phyloP scores from a whole-genome alignment of 2,329 filamentous ascomycete species.

The Dendryphion nanum region DNA sequence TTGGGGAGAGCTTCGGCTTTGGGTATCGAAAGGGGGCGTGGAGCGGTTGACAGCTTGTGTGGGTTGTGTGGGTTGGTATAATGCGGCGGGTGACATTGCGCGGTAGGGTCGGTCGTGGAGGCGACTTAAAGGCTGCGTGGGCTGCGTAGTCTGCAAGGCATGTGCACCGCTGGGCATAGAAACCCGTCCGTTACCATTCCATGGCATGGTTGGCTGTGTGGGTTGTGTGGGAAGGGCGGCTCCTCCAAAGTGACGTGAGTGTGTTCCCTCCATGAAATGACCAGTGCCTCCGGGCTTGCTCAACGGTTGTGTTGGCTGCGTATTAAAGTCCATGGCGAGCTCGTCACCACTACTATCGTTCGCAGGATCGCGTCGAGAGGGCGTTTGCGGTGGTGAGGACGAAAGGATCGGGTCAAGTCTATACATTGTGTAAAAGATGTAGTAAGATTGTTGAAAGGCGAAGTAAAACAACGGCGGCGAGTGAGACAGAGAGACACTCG shows the following conservation, averaged over 20 bases:
- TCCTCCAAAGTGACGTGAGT: background rate
- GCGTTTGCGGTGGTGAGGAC: slow-evolving; percentile 24
- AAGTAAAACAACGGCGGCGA: too few relatives aligned
- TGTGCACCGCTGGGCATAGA: background rate
- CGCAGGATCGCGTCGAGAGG: slow-evolving; percentile 3
- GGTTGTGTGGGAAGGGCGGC: background rate
- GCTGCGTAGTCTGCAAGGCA: background rate
- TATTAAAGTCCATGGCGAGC: slow-evolving; percentile 47
- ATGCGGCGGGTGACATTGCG: too few relatives aligned
- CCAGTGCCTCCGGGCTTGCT: too few relatives aligned
- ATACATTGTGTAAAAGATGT: slow-evolving; percentile 23
- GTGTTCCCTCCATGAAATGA: background rate
- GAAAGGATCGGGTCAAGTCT: slow-evolving; percentile 32
- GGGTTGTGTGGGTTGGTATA: slow-evolving; percentile 44
- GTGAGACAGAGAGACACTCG: too few relatives aligned
- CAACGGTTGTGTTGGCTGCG: background rate
- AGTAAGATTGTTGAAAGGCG: too few relatives aligned
- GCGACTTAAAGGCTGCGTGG: slow-evolving; percentile 1
- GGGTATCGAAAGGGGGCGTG: slow-evolving; percentile 11
- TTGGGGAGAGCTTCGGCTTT: background rate
- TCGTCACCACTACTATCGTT: slow-evolving; percentile 43
- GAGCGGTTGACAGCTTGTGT: slow-evolving; percentile 23
- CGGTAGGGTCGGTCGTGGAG: too few relatives aligned
- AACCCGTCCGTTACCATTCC: background rate
- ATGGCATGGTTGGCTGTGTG: background rate